These are phyloP conservation scores for Linnemannia hyalina DNA, from an alignment of 192 early-diverging fungal species.

Conservation along the genomic window DNA sequence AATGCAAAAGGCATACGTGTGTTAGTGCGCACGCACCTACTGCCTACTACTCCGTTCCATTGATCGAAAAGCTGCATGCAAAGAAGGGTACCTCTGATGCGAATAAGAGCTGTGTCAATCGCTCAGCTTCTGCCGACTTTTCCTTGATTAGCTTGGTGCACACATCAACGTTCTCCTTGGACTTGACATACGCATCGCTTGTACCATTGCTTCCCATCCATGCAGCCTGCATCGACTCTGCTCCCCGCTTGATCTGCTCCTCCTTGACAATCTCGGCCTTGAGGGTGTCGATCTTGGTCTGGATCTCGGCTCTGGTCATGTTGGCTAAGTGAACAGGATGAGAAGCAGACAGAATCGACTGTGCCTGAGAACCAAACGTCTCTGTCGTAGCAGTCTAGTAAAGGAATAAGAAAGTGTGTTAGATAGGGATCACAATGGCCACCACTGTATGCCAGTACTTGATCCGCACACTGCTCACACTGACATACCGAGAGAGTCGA, in stretches of 20 bases:
- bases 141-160: conserved; percentile 48
- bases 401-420: not conserved
- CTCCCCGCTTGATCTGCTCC: conserved; percentile 55
- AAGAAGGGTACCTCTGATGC: conserved; percentile 18
- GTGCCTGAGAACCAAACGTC: conserved; percentile 11
- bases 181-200: conserved; percentile 43
- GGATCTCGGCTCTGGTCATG: conserved; percentile 26
- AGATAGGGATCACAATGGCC: not conserved
- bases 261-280: conserved; percentile 50
- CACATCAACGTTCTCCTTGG: conserved; percentile 45
- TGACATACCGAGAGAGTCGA: conserved; percentile 41
- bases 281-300: conserved; percentile 27
- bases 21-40: not conserved
- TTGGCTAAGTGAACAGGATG: not conserved
- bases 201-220: conserved; percentile 49
- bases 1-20: not conserved
- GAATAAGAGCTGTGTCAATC: conserved; percentile 9
- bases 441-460: not conserved
- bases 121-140: conserved; percentile 35
- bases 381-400: conserved; percentile 38
- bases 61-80: not conserved
- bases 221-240: conserved; percentile 49
- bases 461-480: not conserved
- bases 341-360: not conserved
- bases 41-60: not conserved